Base-by-base conservation (phyloP, 2,329 filamentous ascomycete genomes). In the Mariannaea elegans region DNA sequence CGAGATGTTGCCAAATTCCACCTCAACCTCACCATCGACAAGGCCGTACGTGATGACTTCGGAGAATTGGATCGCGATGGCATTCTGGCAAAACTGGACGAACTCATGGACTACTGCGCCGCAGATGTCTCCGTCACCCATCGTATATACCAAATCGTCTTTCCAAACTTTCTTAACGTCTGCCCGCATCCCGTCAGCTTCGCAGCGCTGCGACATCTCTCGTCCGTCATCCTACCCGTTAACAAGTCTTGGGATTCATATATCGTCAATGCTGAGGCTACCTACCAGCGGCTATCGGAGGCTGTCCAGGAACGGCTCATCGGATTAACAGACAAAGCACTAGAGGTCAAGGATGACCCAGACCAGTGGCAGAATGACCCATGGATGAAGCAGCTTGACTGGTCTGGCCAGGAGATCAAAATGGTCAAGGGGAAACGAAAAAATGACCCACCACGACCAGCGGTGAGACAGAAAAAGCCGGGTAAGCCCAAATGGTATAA, bases 151-250 rank as follows among this genome's bases (percentile, higher is more conserved):
- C 90, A 93, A 73, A 93, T 93, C 60, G 93, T 98, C 1, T 95
- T 99, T 64, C 92, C 93, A 1, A 90, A 91, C 59, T 99, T 97
- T 70, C 81, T 97, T 18, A 83, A 93, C 42, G 92, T 91, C 23
- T 99, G 95, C 72, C 95, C 95, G 1, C 96, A 99, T 76, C 95
- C 95, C 0, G 95, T 99, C 71, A 98, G 94, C 77, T 99, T 99
- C 71, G 94, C 93, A 2, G 95, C 95, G 2, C 82, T 99, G 16
- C 87, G 95, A 14, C 95, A 98, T 74, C 83, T 99, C n/a, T 93
- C 94, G 0, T 90, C 94, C 0, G 93, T 97, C 64, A 97, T 98
- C 46, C 80, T 99, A 7, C 95, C 95, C 0, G 91, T 98, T 42
- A 88, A 98, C 74, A 86, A 90, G 69, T 89, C 90, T 0, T 99